phyloP scores from a whole-genome alignment of 176 grass and related monocot genomes.

The Oryza glaberrima region DNA sequence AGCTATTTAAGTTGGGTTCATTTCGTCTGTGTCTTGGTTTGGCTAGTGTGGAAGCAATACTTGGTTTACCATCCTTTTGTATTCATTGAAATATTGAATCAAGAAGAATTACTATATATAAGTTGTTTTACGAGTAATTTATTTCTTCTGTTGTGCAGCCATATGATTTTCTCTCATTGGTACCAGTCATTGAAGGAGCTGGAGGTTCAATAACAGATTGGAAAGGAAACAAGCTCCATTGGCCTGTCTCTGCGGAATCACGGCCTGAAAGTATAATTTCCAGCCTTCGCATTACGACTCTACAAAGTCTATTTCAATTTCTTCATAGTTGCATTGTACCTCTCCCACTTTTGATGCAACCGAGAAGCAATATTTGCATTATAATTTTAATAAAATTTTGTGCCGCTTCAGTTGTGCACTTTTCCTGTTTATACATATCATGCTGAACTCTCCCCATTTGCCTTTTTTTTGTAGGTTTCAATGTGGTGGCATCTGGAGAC shows the following conservation, averaged over 20 bases:
- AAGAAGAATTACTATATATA: neutral
- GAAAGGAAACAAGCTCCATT: constrained; percentile 67
- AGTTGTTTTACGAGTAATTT: neutral
- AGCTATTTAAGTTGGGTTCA: neutral
- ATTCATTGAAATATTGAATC: neutral
- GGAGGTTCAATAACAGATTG: constrained; percentile 92
- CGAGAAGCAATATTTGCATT: neutral
- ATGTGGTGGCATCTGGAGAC: constrained; percentile 88
- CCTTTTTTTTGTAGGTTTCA: constrained; percentile 62
- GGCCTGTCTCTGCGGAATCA: constrained; percentile 64
- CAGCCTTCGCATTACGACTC: constrained; percentile 4
- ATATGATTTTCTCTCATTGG: constrained; percentile 80
- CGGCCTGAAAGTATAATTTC: constrained; percentile 62
- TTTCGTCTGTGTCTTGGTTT: neutral
- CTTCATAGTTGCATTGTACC: neutral
- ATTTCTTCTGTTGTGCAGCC: constrained; percentile 51
- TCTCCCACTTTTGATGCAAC: neutral
- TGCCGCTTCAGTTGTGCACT: neutral
- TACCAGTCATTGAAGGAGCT: constrained; percentile 88
- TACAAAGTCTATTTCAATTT: neutral
- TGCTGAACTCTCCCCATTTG: neutral
- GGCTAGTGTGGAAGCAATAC: neutral
- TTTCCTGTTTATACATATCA: neutral
- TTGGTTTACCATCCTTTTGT: neutral
- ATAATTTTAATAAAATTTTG: neutral